Evolutionary conservation across 1,284 basidiomycete genomes (phyloP).

Genomic region (Irpex sp.): DNA sequence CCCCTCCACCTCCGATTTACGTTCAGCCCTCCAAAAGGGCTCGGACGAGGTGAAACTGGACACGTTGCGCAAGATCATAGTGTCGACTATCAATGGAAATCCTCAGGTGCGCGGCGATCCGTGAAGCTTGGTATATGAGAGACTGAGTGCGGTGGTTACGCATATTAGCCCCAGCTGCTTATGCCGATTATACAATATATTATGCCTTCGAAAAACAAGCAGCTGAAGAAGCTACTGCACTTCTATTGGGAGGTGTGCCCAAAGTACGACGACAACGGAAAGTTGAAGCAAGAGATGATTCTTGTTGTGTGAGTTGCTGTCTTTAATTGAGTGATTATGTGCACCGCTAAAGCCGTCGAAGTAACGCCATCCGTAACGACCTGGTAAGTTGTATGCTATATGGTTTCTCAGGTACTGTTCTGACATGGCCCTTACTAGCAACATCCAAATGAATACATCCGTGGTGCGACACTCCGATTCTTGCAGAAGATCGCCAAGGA

Average conservation of each 20-base stretch:
- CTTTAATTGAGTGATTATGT: not conserved
- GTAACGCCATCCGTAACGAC: slow-evolving; percentile 97
- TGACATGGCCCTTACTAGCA: slow-evolving; percentile 51
- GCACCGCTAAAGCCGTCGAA: slow-evolving; percentile 30
- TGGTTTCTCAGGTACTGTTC: not conserved
- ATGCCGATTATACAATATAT: slow-evolving; percentile 99
- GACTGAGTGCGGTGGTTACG: slow-evolving; percentile 1
- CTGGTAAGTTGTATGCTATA: slow-evolving; percentile 51
- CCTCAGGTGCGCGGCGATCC: slow-evolving; percentile 51
- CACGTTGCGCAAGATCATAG: slow-evolving; percentile 93
- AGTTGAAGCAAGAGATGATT: slow-evolving; percentile 99
- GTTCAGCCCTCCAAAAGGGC: slow-evolving; percentile 89
- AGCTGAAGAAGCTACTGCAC: slow-evolving; percentile 97
- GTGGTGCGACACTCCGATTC: slow-evolving; percentile 95
- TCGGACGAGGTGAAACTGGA: slow-evolving; percentile 98
- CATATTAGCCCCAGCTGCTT: slow-evolving; percentile 76
- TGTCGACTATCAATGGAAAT: slow-evolving; percentile 95
- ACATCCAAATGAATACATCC: slow-evolving; percentile 99
- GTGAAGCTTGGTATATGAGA: not conserved
- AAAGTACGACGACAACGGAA: slow-evolving; percentile 95
- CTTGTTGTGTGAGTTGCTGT: slow-evolving; percentile 81
- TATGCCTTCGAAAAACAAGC: slow-evolving; percentile 93
- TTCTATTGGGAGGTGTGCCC: slow-evolving; percentile 99
- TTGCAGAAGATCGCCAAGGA: slow-evolving; percentile 95
- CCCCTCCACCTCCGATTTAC: slow-evolving; percentile 82